Evolutionary conservation across 345 rosid genomes (phyloP).

Genomic region (Acer saccharum): DNA sequence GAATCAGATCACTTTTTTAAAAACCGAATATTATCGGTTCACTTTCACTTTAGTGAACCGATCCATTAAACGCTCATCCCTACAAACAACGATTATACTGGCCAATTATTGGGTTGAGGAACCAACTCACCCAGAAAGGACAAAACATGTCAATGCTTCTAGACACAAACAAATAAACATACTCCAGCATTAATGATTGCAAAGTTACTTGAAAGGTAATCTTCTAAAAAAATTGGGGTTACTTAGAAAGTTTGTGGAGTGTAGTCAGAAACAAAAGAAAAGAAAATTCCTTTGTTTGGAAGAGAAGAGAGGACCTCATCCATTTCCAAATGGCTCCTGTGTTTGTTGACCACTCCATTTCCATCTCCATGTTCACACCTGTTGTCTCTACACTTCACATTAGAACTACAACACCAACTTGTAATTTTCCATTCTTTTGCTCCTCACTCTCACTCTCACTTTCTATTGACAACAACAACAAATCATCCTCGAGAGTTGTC

Average conservation of each 20-base stretch:
- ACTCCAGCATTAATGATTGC: not conserved
- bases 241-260: not conserved
- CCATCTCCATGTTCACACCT: not conserved
- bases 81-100: not conserved
- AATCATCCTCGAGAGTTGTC: conserved; percentile 34
- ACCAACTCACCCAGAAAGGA: not conserved
- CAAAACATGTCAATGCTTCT: not conserved
- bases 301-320: not conserved
- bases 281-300: too few relatives aligned
- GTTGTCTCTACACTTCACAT: not conserved
- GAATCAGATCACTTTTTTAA: too few relatives aligned
- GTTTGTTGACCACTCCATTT: not conserved
- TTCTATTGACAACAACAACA: not conserved
- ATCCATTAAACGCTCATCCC: too few relatives aligned
- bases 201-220: not conserved
- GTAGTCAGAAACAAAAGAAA: not conserved
- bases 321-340: not conserved
- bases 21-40: too few relatives aligned
- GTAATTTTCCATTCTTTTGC: not conserved
- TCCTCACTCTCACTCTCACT: conserved; percentile 14
- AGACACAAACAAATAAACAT: not conserved
- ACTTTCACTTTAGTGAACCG: too few relatives aligned
- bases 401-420: not conserved
- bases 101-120: not conserved
- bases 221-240: too few relatives aligned